phyloP scores from a whole-genome alignment of 208 protist species.

The Trichomonas vaginalis region DNA sequence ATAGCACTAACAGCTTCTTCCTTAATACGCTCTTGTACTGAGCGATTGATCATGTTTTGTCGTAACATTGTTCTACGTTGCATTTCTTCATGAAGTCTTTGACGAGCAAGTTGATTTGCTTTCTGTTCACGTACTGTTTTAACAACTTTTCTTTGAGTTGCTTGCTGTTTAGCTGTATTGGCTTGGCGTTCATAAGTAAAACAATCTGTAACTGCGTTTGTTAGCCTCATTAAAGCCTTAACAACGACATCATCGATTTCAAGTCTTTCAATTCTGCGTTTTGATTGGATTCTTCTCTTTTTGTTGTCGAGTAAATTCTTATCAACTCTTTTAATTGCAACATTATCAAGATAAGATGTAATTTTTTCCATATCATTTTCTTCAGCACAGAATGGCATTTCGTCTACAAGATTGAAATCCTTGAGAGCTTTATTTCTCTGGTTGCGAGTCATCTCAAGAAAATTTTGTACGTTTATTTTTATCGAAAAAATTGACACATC shows the following conservation, averaged over 20 bases:
- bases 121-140: not conserved
- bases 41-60: not conserved
- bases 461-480: not conserved
- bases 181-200: not conserved
- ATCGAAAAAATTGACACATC: no score
- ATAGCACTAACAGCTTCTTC: not conserved
- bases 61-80: not conserved
- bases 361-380: not conserved
- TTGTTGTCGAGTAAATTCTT: not conserved
- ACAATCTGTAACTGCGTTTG: not conserved
- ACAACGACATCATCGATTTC: slow-evolving; percentile 16
- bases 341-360: not conserved
- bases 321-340: not conserved
- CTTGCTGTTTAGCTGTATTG: not conserved
- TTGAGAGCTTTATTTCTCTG: not conserved
- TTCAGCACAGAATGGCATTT: not conserved
- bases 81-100: slow-evolving; percentile 6
- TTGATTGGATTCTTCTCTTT: not conserved
- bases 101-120: not conserved
- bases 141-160: not conserved
- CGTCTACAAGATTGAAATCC: not conserved
- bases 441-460: not conserved
- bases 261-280: not conserved
- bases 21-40: not conserved
- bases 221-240: not conserved